Evolutionary conservation across 345 rosid species (phyloP).

Genomic region (Erodium maritimum): DNA sequence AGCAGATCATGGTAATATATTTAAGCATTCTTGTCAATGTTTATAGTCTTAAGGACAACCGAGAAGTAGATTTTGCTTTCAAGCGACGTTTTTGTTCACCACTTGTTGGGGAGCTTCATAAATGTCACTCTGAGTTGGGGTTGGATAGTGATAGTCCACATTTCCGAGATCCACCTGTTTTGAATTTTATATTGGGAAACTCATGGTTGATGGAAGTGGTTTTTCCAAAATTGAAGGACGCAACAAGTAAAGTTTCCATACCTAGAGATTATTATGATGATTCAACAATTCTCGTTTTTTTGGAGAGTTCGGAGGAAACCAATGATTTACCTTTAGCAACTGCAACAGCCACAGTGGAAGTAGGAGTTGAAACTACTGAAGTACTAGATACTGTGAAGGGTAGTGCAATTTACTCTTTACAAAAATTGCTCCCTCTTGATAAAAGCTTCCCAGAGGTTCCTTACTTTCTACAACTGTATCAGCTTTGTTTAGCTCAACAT

Average conservation of each 20-base stretch:
- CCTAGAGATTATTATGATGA: constrained; percentile 92
- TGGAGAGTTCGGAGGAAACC: constrained; percentile 72
- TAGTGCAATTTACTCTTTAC: constrained; percentile 73
- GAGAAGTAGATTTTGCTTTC: constrained; percentile 67
- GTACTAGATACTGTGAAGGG: constrained; percentile 64
- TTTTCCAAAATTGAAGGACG: constrained; percentile 57
- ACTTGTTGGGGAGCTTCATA: constrained; percentile 79
- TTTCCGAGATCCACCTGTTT: constrained; percentile 57
- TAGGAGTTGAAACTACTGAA: constrained; percentile 74
- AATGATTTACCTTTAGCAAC: constrained; percentile 80
- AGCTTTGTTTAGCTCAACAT: too few species aligned
- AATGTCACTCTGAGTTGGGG: constrained; percentile 74
- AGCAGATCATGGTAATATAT: constrained; percentile 45
- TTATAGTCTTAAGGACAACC: constrained; percentile 34
- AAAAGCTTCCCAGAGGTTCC: too few species aligned
- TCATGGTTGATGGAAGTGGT: too few species aligned
- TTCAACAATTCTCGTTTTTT: constrained; percentile 65
- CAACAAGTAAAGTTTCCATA: constrained; percentile 48
- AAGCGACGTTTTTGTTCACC: constrained; percentile 86
- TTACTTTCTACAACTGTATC: too few species aligned
- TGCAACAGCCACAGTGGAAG: constrained; percentile 79
- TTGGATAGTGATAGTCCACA: constrained; percentile 54
- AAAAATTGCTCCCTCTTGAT: constrained; percentile 39
- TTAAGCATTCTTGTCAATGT: constrained; percentile 33
- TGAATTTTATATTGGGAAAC: constrained; percentile 70